These are phyloP conservation scores for Aschersonia sp. DNA, from an alignment of 2,329 filamentous ascomycete species.

Conservation along the genomic window DNA sequence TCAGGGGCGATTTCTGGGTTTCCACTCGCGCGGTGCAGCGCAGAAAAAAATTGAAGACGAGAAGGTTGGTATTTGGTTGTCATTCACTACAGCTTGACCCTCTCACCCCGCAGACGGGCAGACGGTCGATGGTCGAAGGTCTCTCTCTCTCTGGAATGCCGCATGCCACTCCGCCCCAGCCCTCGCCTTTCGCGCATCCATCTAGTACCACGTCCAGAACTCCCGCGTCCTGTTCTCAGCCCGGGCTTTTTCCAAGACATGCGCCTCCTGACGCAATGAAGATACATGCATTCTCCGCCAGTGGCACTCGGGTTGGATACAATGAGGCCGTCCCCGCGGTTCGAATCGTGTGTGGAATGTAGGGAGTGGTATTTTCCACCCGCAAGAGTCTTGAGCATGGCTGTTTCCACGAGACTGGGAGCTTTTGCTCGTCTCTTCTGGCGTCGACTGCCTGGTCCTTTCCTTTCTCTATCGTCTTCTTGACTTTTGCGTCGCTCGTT, in stretches of 20 bases:
- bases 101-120: neutral
- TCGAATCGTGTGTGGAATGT: conserved; percentile 18
- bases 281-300: conserved; percentile 1
- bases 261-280: conserved; percentile 17
- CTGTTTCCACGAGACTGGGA: conserved; percentile 4
- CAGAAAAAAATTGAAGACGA: too few relatives aligned
- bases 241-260: conserved; percentile 13
- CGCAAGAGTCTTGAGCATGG: conserved; percentile 15
- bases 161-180: conserved; percentile 3
- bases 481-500: conserved; percentile 1
- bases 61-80: too few relatives aligned
- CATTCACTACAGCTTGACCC: too few relatives aligned
- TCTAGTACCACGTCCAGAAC: neutral
- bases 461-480: conserved; percentile 1
- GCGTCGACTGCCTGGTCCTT: conserved; percentile 1
- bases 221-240: neutral
- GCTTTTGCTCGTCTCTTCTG: conserved; percentile 3
- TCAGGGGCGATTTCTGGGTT: too few relatives aligned
- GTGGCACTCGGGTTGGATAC: conserved; percentile 1
- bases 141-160: conserved; percentile 3
- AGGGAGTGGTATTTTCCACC: conserved; percentile 17
- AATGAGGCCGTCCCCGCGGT: conserved; percentile 10
- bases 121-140: neutral
- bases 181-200: neutral
- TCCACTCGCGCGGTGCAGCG: too few relatives aligned